A percentile compares a stretch with the other conserved stretches of the same genome.
Conservation (phyloP, 1,284 basidiomycete genomes). For the Takashimella koratensis region DNA sequence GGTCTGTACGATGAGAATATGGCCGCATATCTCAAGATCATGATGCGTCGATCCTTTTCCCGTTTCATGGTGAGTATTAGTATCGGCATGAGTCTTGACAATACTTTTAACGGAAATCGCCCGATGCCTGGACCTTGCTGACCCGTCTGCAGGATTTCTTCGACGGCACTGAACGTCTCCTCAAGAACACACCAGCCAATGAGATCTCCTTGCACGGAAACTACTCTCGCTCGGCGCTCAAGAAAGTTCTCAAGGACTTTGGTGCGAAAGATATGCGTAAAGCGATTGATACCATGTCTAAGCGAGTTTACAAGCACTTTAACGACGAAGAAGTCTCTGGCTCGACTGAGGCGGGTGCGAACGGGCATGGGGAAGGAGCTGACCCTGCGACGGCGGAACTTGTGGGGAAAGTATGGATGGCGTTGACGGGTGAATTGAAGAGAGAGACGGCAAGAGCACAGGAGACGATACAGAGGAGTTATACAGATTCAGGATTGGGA, state of each 20-base stretch:
- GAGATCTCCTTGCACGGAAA: conserved; percentile 74
- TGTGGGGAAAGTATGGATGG: conserved; percentile 78
- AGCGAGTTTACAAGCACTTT: conserved; percentile 95
- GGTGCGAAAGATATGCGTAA: conserved; percentile 83
- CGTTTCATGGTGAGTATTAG: conserved; percentile 75
- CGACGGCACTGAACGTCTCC: conserved; percentile 79
- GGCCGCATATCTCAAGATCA: conserved; percentile 76
- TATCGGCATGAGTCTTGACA: no score
- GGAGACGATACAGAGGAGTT: conserved; percentile 69
- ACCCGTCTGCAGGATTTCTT: conserved; percentile 74
- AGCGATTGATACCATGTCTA: conserved; percentile 74
- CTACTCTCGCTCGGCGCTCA: conserved; percentile 72
- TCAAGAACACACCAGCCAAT: conserved; percentile 73
- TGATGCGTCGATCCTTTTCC: conserved; percentile 78
- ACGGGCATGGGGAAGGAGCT: conserved; percentile 3
- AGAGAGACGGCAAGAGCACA: conserved; percentile 66
- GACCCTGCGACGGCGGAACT: conserved; percentile 57
- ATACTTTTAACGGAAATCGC: no score
- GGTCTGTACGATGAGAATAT: conserved; percentile 84
- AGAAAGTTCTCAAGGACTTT: conserved; percentile 82
- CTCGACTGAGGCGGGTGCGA: neutral
- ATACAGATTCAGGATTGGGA: conserved; percentile 63
- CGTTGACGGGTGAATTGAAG: conserved; percentile 75
- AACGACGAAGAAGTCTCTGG: conserved; percentile 33
- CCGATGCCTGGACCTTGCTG: no score